Percentiles rank a stretch among this genome's conserved stretches.
phyloP scores from a whole-genome alignment of 1,284 basidiomycete species.

The Exobasidium rhododendri region DNA sequence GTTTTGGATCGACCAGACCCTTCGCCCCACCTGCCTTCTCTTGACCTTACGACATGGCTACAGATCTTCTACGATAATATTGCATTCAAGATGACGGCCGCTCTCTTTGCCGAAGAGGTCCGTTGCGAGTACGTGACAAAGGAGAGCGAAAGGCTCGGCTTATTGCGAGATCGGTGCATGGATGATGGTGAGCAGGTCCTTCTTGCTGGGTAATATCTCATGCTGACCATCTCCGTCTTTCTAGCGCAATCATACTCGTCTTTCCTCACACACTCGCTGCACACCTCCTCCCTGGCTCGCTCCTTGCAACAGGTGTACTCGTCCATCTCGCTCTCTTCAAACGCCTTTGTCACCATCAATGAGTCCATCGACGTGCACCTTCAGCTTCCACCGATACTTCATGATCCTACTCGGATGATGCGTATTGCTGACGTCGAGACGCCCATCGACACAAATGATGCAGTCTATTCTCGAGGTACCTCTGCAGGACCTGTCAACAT shows the following conservation, averaged over 20 bases:
- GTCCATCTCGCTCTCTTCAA: conserved; percentile 36
- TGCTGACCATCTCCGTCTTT: conserved; percentile 2
- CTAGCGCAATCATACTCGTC: conserved; percentile 23
- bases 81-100: conserved; percentile 52
- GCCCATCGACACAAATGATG: conserved; percentile 43
- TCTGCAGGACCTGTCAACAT: not conserved
- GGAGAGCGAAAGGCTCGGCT: conserved; percentile 35
- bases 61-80: conserved; percentile 51
- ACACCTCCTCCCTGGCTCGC: conserved; percentile 41
- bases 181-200: conserved; percentile 24
- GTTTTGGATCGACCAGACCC: conserved; percentile 50
- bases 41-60: conserved; percentile 40
- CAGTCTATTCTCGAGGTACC: conserved; percentile 20
- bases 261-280: conserved; percentile 32
- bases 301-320: conserved; percentile 34
- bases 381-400: conserved; percentile 48
- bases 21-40: conserved; percentile 25
- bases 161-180: conserved; percentile 40
- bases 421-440: conserved; percentile 40
- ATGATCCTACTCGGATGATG: conserved; percentile 31
- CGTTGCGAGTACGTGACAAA: conserved; percentile 33
- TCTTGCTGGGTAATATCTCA: conserved; percentile 10
- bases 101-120: conserved; percentile 46
- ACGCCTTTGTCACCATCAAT: conserved; percentile 45
- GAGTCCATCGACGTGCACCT: conserved; percentile 44